Base-by-base conservation (phyloP, 306 rosid species). In the Trifolium dubium region DNA sequence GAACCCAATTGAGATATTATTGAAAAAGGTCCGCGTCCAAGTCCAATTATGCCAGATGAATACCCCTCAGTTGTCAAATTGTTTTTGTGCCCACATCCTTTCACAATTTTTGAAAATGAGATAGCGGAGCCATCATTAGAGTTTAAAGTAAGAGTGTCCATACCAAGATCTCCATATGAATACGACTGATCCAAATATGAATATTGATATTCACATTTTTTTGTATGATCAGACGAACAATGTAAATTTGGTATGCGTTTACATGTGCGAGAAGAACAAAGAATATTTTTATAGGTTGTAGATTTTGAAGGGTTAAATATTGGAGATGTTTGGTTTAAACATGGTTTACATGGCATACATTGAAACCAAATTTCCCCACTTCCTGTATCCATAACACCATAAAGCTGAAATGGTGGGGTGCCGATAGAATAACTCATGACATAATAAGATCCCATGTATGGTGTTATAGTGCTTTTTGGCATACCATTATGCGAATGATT, bases 281-380 rank as follows among this genome's bases (percentile, higher is more conserved):
- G 50, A 3, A 44, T 4, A 12, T 44, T 12, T 12, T 1, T 12
- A 2, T 44, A 44, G 15, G 50, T 44, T 44, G 50, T 11, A 5
- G 50, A 44, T 44, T 44, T 44, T 44, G 50, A 44, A 10, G 50
- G 50, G 4, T 44, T 4, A 44, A 44, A 44, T 11, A 44, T 44
- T 2, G 50, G 50, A 1, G 2, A 11, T 44, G 50, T 12, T 44
- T 3, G n/a, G 4, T 44, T 44, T 4, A 44, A 5, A 1, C 50
- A 44, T 1, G 14, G 14, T 0, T 44, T 44, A 44, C 49, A 44
- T 44, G 49, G 50, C 13, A 11, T 44, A n/a, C 50, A 44, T 44
- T 10, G 50, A 44, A 44, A 44, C 15, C n/a, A 44, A 44, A 44
- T 17, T 2, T 12, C 77, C 60, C 31, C 87, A 1, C 87, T 89